Evolutionary conservation across 192 early-diverging fungal genomes (phyloP).

Genomic region (Phycomyces blakesleeanus): DNA sequence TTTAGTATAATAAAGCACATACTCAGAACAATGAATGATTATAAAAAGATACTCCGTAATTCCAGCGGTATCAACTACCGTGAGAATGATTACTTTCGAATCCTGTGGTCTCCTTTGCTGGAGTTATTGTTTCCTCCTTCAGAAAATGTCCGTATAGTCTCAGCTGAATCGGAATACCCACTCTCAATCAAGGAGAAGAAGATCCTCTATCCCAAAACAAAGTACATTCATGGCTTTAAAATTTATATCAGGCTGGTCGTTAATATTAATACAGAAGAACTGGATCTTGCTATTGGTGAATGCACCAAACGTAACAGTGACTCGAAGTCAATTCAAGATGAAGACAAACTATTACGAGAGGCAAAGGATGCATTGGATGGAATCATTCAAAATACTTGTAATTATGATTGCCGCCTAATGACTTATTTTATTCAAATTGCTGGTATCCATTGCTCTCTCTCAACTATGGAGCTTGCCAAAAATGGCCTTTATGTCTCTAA

Average conservation of each 20-base stretch:
- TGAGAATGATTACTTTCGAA: conserved; percentile 14
- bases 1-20: conserved; percentile 16
- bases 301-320: conserved; percentile 9
- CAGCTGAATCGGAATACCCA: conserved; percentile 10
- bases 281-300: conserved; percentile 13
- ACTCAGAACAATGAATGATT: conserved; percentile 16
- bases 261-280: conserved; percentile 17
- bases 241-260: conserved; percentile 18
- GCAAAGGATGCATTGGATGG: conserved; percentile 22
- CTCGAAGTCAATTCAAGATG: conserved; percentile 1
- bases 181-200: conserved; percentile 15
- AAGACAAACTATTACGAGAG: conserved; percentile 18
- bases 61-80: conserved; percentile 8
- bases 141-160: conserved; percentile 17
- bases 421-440: conserved; percentile 22
- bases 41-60: conserved; percentile 12
- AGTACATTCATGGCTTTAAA: conserved; percentile 17
- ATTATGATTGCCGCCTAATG: conserved; percentile 18
- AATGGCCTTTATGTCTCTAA: conserved; percentile 23
- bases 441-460: conserved; percentile 21
- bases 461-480: conserved; percentile 18
- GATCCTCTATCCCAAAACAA: conserved; percentile 12
- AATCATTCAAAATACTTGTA: conserved; percentile 19
- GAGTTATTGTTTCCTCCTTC: conserved; percentile 14
- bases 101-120: conserved; percentile 15